Base-by-base conservation (phyloP, 2,329 filamentous ascomycete species). In the Biscogniauxia mediterranea region DNA sequence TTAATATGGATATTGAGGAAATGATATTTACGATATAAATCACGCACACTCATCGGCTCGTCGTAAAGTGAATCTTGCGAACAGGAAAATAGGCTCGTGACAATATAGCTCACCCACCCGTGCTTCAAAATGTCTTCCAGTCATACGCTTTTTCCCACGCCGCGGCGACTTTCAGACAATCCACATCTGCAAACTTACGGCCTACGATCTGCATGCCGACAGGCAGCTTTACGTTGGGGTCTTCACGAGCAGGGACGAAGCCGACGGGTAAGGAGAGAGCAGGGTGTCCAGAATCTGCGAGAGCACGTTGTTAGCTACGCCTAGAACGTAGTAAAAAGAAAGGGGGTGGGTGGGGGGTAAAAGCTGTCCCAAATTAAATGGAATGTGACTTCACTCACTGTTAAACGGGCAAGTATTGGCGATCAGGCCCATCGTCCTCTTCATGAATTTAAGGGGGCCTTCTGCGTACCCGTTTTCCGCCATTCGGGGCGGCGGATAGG, bases 141-240 rank as follows among this genome's bases (percentile, higher is more conserved):
- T 73, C 68, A 55, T 67, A 68, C 11, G 57, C 61, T 42, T 64
- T 69, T 52, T 73, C 70, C 71, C 71, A 73, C 8, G 71, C 71
- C 2, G 69, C 67, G 0, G 69, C 71, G 6, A 69, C 66, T 42
- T 66, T 70, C 1, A 73, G 62, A 9, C 70, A 68, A 42, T 69
- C 68, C 3, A 61, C 50, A 46, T 73, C 71, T 4, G 65, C 61
- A 42, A 66, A 74, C 32, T 67, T 69, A 23, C 66, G 64, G 11
- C 71, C 71, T 28, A 73, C 70, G 23, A 73, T 70, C 55, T 73
- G 71, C 60, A 73, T 61, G 2, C 65, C 66, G 2, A 67, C 65
- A 15, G 69, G 70, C 19, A 74, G 61, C 57, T 65, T 68, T 9
- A 73, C 42, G n/a, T n/a, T 62, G 2, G 68, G 59, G 32, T 73